Evolutionary conservation across 306 rosid species (phyloP).

Genomic region (Inga laurina): DNA sequence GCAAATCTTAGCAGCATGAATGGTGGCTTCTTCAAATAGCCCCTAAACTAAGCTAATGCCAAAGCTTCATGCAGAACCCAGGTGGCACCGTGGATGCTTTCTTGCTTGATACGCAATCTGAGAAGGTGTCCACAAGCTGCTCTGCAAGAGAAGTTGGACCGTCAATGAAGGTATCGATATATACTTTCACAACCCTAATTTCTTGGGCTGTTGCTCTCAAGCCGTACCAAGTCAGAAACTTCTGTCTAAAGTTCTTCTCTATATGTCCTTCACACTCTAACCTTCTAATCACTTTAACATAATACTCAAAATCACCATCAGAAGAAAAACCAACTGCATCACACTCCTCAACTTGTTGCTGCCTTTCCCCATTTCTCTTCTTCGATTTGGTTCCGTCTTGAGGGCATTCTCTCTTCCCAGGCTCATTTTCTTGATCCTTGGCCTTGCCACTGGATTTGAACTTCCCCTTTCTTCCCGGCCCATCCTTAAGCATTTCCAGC

Average conservation of each 20-base stretch:
- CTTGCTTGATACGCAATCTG: conserved; percentile 79
- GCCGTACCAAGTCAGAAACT: conserved; percentile 94
- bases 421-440: conserved; percentile 67
- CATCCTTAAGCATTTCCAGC: conserved; percentile 69
- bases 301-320: conserved; percentile 73
- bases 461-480: conserved; percentile 63
- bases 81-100: conserved; percentile 64
- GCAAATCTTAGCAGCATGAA: conserved; percentile 24
- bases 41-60: conserved; percentile 59
- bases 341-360: conserved; percentile 51
- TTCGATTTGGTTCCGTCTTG: conserved; percentile 81
- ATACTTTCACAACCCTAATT: conserved; percentile 79
- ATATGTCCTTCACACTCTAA: conserved; percentile 93
- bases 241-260: conserved; percentile 93
- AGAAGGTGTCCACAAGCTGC: conserved; percentile 92
- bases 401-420: conserved; percentile 61
- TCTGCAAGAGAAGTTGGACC: conserved; percentile 91
- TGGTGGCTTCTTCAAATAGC: conserved; percentile 13
- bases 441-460: conserved; percentile 66
- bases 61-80: conserved; percentile 94
- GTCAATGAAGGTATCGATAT: conserved; percentile 68
- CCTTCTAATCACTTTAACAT: conserved; percentile 87
- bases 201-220: conserved; percentile 82
- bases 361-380: conserved; percentile 56
- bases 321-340: conserved; percentile 48